Percentiles rank a stretch among this genome's conserved stretches.
These are phyloP conservation scores for Trichophaea hybrida DNA, from an alignment of 2,329 filamentous ascomycete species.

Conservation along the genomic window DNA sequence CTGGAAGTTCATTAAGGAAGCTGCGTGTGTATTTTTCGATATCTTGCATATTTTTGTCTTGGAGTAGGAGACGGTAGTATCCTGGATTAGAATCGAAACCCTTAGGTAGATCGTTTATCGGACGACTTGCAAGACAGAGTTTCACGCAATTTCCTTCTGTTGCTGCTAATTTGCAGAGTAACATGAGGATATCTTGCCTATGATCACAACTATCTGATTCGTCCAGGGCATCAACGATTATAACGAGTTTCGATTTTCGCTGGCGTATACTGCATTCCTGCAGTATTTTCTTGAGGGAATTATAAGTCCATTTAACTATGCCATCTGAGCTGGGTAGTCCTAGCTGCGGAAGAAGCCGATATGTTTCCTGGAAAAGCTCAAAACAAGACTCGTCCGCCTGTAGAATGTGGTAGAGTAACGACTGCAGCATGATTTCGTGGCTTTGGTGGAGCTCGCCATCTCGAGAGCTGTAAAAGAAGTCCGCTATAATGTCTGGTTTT, in stretches of 20 bases:
- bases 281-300: not conserved
- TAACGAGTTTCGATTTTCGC: not conserved
- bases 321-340: not conserved
- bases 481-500: too few species aligned
- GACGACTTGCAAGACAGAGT: not conserved
- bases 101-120: not conserved
- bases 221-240: not conserved
- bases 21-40: not conserved
- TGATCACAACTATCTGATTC: not conserved
- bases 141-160: not conserved
- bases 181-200: not conserved
- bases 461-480: too few species aligned
- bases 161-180: not conserved
- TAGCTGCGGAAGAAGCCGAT: too few species aligned
- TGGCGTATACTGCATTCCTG: not conserved
- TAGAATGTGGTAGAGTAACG: too few species aligned
- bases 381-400: too few species aligned
- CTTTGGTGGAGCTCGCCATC: too few species aligned
- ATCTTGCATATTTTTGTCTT: not conserved
- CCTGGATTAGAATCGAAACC: not conserved
- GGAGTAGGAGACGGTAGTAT: not conserved
- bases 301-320: not conserved
- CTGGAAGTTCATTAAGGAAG: not conserved
- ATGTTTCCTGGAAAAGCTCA: too few species aligned
- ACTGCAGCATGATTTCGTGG: too few species aligned